These are phyloP conservation scores for Cornus florida DNA, from an alignment of 148 eudicot genomes.

Conservation along the genomic window DNA sequence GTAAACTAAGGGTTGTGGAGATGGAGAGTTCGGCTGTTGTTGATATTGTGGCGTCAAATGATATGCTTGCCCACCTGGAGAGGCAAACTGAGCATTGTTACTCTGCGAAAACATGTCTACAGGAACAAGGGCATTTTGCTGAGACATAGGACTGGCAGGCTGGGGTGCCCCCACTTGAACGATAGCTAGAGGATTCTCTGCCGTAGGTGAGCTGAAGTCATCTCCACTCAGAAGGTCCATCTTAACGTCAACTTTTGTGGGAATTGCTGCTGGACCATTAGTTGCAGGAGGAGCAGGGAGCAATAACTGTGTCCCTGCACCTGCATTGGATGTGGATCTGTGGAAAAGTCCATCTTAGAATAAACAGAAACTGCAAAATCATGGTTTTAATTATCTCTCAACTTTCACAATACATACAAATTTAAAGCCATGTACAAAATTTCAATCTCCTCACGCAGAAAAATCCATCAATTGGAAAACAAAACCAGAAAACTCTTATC, in stretches of 20 bases:
- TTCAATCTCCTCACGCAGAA: background rate
- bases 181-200: constrained; percentile 66
- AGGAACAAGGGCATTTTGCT: constrained; percentile 79
- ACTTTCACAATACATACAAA: background rate
- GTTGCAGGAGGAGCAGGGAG: constrained; percentile 50
- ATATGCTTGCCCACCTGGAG: constrained; percentile 49
- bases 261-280: constrained; percentile 52
- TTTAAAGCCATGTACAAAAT: background rate
- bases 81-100: constrained; percentile 37
- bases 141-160: constrained; percentile 56
- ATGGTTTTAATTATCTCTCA: background rate
- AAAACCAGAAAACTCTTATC: no score
- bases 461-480: background rate
- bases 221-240: constrained; percentile 94
- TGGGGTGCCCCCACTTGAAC: constrained; percentile 80
- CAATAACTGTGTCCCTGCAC: constrained; percentile 26
- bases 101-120: constrained; percentile 68
- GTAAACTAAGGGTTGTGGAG: constrained; percentile 47
- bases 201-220: constrained; percentile 52
- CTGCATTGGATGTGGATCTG: constrained; percentile 60
- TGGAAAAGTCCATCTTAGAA: constrained; percentile 16
- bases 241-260: constrained; percentile 41
- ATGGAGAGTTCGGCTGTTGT: constrained; percentile 58
- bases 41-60: constrained; percentile 52
- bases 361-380: constrained; percentile 7